These are phyloP conservation scores for Fonsecaea erecta DNA, from an alignment of 2,329 filamentous ascomycete species.

Conservation along the genomic window DNA sequence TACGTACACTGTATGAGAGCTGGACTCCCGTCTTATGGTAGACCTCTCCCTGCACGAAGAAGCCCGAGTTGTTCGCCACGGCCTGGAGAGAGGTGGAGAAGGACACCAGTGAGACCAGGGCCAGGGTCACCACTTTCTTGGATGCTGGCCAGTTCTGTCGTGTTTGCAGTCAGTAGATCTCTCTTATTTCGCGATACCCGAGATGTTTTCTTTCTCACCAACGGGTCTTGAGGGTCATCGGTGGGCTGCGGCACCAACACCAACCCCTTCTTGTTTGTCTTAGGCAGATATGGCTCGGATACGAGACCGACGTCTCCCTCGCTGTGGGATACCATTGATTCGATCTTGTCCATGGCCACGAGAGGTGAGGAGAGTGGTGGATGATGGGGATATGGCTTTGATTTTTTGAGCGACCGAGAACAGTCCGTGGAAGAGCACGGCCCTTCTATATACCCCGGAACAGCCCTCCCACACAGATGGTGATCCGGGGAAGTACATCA, in stretches of 20 bases:
- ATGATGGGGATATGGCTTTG: background rate
- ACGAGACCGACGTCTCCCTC: background rate
- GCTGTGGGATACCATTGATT: background rate
- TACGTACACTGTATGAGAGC: constrained; percentile 29
- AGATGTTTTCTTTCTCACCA: constrained; percentile 56
- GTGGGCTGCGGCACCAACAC: constrained; percentile 88
- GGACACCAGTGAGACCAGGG: constrained; percentile 3
- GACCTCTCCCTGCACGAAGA: constrained; percentile 27
- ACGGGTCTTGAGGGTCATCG: constrained; percentile 84
- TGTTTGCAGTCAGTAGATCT: background rate
- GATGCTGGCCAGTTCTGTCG: constrained; percentile 14
- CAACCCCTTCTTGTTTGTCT: constrained; percentile 43
- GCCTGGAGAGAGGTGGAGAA: constrained; percentile 5
- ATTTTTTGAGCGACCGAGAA: background rate
- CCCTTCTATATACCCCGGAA: background rate
- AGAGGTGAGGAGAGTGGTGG: background rate
- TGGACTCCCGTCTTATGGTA: constrained; percentile 31
- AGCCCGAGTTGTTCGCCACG: constrained; percentile 14
- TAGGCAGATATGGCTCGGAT: background rate
- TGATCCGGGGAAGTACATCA: background rate
- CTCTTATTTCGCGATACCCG: background rate
- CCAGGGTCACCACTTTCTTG: constrained; percentile 12
- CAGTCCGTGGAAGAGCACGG: background rate
- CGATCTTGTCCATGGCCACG: background rate
- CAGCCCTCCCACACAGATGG: background rate